phyloP scores from a whole-genome alignment of 345 rosid genomes.

The Capsella bursapastoris region DNA sequence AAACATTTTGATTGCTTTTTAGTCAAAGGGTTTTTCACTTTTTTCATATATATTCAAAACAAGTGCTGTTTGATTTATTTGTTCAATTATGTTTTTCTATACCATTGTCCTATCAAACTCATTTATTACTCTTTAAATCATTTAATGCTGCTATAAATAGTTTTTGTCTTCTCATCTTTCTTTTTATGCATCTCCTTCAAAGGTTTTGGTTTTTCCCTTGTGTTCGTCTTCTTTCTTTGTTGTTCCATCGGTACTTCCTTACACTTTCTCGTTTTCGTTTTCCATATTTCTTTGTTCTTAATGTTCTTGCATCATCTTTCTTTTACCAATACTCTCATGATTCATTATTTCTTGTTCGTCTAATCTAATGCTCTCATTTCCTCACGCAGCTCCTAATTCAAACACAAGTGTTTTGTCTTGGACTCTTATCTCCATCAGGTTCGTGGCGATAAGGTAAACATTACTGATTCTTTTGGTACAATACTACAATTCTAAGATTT shows the following conservation, averaged over 20 bases:
- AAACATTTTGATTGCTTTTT: too few species aligned
- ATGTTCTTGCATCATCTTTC: neutral
- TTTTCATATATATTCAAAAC: neutral
- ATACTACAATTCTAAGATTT: neutral
- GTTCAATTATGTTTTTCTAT: neutral
- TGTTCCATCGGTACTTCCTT: neutral
- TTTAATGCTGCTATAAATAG: constrained; percentile 11
- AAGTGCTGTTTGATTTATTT: neutral
- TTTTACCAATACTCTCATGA: neutral
- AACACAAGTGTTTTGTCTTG: constrained; percentile 7
- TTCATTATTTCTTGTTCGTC: neutral
- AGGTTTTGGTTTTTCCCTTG: neutral
- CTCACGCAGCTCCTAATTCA: neutral
- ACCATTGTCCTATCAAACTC: constrained; percentile 2
- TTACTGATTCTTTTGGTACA: neutral
- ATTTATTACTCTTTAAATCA: constrained; percentile 3
- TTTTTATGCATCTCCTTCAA: neutral
- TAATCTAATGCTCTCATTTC: constrained; percentile 5
- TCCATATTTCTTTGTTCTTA: neutral
- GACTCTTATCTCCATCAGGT: neutral
- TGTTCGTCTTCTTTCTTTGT: neutral
- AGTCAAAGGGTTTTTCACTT: neutral
- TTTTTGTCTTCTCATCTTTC: neutral
- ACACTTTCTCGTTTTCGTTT: neutral
- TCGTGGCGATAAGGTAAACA: constrained; percentile 1